A percentile compares a stretch with the other conserved stretches of the same genome.
Evolutionary conservation across 129 eudicot species (phyloP).

Genomic region (Erigeron canadensis): DNA sequence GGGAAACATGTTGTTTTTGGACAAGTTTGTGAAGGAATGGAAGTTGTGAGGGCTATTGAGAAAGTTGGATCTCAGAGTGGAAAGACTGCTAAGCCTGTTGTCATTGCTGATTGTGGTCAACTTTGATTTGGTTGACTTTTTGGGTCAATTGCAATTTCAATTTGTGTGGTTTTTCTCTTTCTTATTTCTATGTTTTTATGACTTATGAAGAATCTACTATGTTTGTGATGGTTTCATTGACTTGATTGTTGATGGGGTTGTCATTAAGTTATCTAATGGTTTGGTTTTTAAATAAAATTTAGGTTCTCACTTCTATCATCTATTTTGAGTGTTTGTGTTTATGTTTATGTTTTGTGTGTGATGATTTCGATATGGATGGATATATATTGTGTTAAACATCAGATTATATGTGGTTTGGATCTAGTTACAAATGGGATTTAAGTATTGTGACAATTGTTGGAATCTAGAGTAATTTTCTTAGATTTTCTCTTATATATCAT

Average conservation of each 20-base stretch:
- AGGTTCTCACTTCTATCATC: neutral
- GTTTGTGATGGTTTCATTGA: conserved; percentile 6
- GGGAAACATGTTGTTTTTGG: conserved; percentile 74
- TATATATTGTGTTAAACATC: no score
- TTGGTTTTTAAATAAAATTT: conserved; percentile 26
- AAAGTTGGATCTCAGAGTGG: conserved; percentile 60
- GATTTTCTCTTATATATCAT: no score
- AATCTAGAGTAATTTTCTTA: no score
- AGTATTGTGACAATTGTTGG: no score
- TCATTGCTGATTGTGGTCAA: conserved; percentile 55
- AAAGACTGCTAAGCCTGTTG: conserved; percentile 43
- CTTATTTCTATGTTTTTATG: neutral
- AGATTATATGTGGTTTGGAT: no score
- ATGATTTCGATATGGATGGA: no score
- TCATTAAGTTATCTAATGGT: neutral
- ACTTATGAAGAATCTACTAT: neutral
- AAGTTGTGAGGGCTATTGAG: conserved; percentile 60
- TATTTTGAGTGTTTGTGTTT: neutral
- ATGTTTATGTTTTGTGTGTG: no score
- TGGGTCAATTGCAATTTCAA: neutral
- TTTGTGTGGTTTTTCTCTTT: conserved; percentile 16
- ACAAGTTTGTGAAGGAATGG: conserved; percentile 56
- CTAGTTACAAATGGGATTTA: no score
- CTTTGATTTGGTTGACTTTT: conserved; percentile 19
- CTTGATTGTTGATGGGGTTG: neutral